Base-by-base conservation (phyloP, 352 stramenopile species). In the Phytophthora citricola region DNA sequence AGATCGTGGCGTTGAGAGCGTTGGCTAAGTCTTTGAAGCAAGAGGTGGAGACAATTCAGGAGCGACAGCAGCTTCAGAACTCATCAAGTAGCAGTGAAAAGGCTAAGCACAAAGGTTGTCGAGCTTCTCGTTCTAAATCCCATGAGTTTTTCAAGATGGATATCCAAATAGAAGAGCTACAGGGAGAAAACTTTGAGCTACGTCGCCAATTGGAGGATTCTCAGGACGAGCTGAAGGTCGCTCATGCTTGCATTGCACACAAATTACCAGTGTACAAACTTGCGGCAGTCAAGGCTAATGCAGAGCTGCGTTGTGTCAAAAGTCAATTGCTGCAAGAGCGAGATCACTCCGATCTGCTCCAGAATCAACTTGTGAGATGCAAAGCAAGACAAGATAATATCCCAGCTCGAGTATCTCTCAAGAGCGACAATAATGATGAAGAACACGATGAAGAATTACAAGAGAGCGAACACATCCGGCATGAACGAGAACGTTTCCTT, bases 71-170 rank as follows among this genome's bases (percentile, higher is more conserved):
- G 12, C 31, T 58, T 40, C 27, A 58, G 38, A 56, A 9, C 2
- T 56, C 26, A 27, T 8, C 14, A 6, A 43, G 38, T 20, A 59
- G 11, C 31, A 39, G 26, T 31, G 45, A 40, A 5, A 55, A 47
- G 5, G 5, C 31, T 8, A n/a, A n/a, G 17, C 22, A 27, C 11
- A n/a, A 20, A 39, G 14, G 38, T 34, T 10, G 2, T 34, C 5
- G 29, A 31, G 2, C 3, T 26, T 34, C 14, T 26, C 32, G 17
- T 34, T 11, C 39, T n/a, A 31, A 11, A 5, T 65, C 66, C 15
- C 72, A 79, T 39, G 71, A 83, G 15, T 85, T 85, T 43, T 87
- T 88, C 50, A 73, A 82, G 27, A 48, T 86, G 7, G 74, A 89
- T 49, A 53, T 82, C 1, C 55, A 87, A 26, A 26, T 86, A 1